Conservation (phyloP, 805 yeast genomes). For the Candida pseudofarinosa region DNA sequence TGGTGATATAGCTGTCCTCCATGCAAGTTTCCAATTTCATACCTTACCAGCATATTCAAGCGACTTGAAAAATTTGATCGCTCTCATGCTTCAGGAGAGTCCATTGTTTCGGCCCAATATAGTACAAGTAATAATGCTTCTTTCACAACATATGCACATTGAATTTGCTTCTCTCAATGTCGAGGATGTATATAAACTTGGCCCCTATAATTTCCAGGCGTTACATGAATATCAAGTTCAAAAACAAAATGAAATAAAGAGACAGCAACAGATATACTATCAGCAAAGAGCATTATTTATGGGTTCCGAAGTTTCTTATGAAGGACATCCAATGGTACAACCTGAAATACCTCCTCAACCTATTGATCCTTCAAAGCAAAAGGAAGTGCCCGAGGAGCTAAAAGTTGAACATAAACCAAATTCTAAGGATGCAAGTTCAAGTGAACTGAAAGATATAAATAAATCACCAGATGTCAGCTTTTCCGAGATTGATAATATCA, state of each 20-base stretch:
- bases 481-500: constrained; percentile 37
- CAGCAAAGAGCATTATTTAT: constrained; percentile 28
- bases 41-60: constrained; percentile 64
- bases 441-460: neutral
- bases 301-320: neutral
- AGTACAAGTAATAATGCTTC: constrained; percentile 69
- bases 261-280: constrained; percentile 37
- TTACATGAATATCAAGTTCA: constrained; percentile 47
- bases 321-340: neutral
- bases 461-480: constrained; percentile 10
- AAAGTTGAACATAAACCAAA: constrained; percentile 4
- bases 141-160: constrained; percentile 46
- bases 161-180: constrained; percentile 28
- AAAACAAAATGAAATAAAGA: constrained; percentile 28
- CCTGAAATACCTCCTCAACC: neutral
- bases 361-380: neutral
- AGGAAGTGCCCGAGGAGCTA: neutral
- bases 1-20: constrained; percentile 79
- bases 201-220: constrained; percentile 56
- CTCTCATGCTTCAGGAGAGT: constrained; percentile 76
- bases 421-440: constrained; percentile 10
- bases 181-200: constrained; percentile 45
- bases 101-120: constrained; percentile 83
- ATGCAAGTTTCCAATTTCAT: constrained; percentile 78
- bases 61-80: constrained; percentile 68